Evolutionary conservation across 202 grass and related monocot genomes (phyloP), one percentile per base, ranked within the genome.

Genomic region (Brachypodium distachyon): DNA sequence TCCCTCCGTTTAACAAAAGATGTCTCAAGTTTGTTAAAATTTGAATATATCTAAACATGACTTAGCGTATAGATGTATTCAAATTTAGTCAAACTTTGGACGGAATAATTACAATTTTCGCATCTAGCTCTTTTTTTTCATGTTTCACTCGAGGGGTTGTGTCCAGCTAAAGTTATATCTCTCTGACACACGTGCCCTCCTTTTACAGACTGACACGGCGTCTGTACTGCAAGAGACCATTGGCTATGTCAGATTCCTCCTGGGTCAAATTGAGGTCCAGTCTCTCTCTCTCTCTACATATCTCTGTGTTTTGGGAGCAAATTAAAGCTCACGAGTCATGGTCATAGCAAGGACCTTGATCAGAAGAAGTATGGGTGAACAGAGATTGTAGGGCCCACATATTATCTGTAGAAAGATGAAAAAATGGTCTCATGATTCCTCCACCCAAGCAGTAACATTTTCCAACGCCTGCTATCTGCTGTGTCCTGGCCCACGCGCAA

Each of bases 211-310:
- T 93, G 94, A 97, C 91, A 97, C 94, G 3, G 94, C 94, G 50
- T 97, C 94, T 60, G 94, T 97, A 76, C 83, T 99, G 55, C 91
- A 88, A 92, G 96, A 99, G 81, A 90, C 96, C 74, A 96, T 99
- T 93, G 96, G 96, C 74, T 99, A 99, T 85, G 94, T 99, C 82
- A 99, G 89, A 93, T 99, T 99, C 89, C 92, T 99, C 64, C 85
- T 92, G 77, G 59, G 85, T 87, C 96, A 99, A 96, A 99, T 99
- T 96, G 89, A 96, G 96, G 96, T 97, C 89, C 68, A 82, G 71
- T 78, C 64, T 67, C 72, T 67, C 26, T 51, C 39, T 22, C 14
- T 8, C 44, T 36, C 70, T 56, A 25, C 7, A 41, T 60, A 42
- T 62, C 42, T 44, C 18, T 34, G 12, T 32, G 4, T 21, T 41